Conservation (phyloP, 306 rosid species). For the Glycyrrhiza uralensis region DNA sequence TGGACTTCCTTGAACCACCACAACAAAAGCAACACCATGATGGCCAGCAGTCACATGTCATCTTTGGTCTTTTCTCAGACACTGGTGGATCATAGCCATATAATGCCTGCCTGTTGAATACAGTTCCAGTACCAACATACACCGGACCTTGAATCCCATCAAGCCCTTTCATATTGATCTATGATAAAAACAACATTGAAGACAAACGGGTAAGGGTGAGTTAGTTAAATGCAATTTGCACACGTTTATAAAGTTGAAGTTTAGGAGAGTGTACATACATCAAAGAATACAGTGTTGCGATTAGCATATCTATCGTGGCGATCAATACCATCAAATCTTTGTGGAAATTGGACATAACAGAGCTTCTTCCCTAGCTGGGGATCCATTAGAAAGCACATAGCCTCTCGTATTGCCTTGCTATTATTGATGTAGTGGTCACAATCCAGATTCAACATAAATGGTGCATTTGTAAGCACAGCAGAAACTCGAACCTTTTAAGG, state of each 20-base stretch:
- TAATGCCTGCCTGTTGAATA: constrained; percentile 51
- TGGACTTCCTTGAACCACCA: constrained; percentile 74
- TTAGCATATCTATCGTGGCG: constrained; percentile 92
- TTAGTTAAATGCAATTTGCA: background rate
- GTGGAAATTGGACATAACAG: constrained; percentile 94
- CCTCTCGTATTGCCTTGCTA: constrained; percentile 88
- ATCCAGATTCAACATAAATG: constrained; percentile 88
- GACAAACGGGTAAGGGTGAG: background rate
- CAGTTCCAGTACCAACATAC: constrained; percentile 48
- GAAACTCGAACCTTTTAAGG: constrained; percentile 52
- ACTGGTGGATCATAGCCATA: constrained; percentile 51
- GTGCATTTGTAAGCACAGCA: constrained; percentile 83
- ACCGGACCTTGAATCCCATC: constrained; percentile 57
- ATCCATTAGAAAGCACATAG: constrained; percentile 96
- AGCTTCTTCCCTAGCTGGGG: constrained; percentile 67
- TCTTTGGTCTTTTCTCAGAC: constrained; percentile 48
- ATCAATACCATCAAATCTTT: constrained; percentile 93
- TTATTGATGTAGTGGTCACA: constrained; percentile 86
- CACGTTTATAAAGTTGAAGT: background rate
- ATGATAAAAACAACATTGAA: constrained; percentile 21
- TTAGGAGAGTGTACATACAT: constrained; percentile 37
- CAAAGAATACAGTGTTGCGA: constrained; percentile 87
- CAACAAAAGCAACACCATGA: constrained; percentile 85
- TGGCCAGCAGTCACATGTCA: constrained; percentile 58
- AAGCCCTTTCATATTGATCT: constrained; percentile 59